phyloP scores from a whole-genome alignment of 495 filamentous ascomycete species.

The Aspergillus campestris region DNA sequence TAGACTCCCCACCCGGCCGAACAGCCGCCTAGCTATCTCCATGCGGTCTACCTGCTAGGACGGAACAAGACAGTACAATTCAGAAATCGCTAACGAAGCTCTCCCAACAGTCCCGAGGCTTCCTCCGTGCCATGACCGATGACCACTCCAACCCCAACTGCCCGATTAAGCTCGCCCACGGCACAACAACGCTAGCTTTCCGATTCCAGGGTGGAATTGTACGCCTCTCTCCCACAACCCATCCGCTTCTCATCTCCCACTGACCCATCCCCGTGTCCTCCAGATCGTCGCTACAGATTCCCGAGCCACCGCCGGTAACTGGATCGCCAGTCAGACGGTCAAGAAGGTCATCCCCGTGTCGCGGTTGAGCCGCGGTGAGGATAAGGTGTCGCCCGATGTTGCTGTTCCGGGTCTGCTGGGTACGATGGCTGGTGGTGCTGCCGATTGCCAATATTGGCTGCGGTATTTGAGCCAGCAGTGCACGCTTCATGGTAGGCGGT shows the following conservation, averaged over 20 bases:
- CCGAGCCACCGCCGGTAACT: slow-evolving; percentile 89
- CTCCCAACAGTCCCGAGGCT: slow-evolving; percentile 59
- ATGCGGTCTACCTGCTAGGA: too few species aligned
- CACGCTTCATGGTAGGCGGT: slow-evolving; percentile 74
- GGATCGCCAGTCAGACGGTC: slow-evolving; percentile 98
- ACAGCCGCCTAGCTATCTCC: too few species aligned
- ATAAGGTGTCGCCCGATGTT: slow-evolving; percentile 58
- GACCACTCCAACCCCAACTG: slow-evolving; percentile 93
- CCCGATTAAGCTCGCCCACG: slow-evolving; percentile 98
- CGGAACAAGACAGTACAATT: neutral
- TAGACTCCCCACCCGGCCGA: too few species aligned
- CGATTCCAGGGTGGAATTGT: slow-evolving; percentile 91
- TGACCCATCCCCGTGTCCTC: neutral
- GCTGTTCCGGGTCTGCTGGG: slow-evolving; percentile 71
- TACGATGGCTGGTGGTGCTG: slow-evolving; percentile 97
- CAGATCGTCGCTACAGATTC: slow-evolving; percentile 94
- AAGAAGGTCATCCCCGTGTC: slow-evolving; percentile 87
- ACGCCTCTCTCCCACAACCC: slow-evolving; percentile 14
- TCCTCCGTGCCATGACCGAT: slow-evolving; percentile 94
- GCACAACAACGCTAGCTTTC: slow-evolving; percentile 97
- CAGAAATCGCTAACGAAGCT: slow-evolving; percentile 4
- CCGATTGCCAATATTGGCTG: slow-evolving; percentile 99
- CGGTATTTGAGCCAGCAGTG: slow-evolving; percentile 98
- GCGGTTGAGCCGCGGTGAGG: slow-evolving; percentile 39
- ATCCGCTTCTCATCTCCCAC: slow-evolving; percentile 1